Evolutionary conservation across 257 asterid species (phyloP).

Genomic region (Euphrasia confusa): DNA sequence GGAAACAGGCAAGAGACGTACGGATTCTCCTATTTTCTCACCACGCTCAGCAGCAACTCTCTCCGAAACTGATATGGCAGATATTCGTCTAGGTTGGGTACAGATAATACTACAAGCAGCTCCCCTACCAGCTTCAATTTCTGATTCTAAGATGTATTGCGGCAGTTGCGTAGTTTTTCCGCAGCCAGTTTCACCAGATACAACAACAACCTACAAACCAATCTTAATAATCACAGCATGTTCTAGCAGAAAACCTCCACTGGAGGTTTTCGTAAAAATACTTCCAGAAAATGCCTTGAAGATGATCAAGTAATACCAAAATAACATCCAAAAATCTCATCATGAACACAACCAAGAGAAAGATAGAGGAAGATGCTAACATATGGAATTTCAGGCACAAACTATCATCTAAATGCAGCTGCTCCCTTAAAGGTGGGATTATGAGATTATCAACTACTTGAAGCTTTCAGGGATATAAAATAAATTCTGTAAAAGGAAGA

Average conservation of each 20-base stretch:
- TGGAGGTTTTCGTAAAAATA: conserved; percentile 7
- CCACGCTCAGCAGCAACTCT: conserved; percentile 97
- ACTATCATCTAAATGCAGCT: not conserved
- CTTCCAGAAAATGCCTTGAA: not conserved
- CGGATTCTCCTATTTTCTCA: conserved; percentile 84
- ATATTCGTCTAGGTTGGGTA: conserved; percentile 92
- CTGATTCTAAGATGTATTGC: conserved; percentile 81
- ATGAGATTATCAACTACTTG: conserved; percentile 8
- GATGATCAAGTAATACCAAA: conserved; percentile 5
- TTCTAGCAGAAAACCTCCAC: conserved; percentile 10
- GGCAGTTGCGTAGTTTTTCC: conserved; percentile 95
- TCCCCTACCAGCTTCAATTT: conserved; percentile 69
- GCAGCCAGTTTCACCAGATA: conserved; percentile 94
- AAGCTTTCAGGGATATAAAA: not conserved
- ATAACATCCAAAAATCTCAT: conserved; percentile 1
- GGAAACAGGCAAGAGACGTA: conserved; percentile 37
- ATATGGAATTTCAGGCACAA: not conserved
- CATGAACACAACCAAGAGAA: not conserved
- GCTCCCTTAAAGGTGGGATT: not conserved
- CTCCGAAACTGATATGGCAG: conserved; percentile 88
- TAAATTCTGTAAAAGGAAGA: not conserved
- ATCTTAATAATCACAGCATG: conserved; percentile 15
- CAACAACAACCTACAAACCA: conserved; percentile 64
- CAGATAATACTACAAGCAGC: conserved; percentile 84
- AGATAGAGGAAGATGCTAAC: conserved; percentile 5